Evolutionary conservation across 2,329 filamentous ascomycete species (phyloP), one percentile per base, ranked within the genome.

Genomic region (Fusarium anguioides): DNA sequence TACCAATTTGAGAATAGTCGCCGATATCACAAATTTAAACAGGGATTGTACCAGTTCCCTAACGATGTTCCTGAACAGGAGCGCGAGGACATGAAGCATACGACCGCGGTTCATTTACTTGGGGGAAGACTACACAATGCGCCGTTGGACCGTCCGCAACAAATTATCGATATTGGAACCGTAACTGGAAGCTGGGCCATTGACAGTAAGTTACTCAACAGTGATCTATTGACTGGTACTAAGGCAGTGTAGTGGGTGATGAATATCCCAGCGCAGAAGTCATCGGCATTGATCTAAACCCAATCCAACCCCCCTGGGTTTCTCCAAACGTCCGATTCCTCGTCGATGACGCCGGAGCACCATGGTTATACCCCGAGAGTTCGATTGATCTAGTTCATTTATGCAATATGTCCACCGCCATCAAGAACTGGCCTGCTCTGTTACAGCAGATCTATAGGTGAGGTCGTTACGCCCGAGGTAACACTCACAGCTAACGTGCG

Each of bases 61-160:
- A 81, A 83, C 57, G 81, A 83, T 51, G 77, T 81, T n/a, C 66
- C 73, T 5, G 81, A 83, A 62, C 81, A 82, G 64, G 79, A 80
- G 60, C 71, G 81, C 21, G 80, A 82, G 65, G 78, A 79, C 56
- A 81, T 80, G 76, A 76, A 79, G 58, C 80, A 82, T 49, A 77
- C 79, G 21, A 77, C 80, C 68, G 64, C 77, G 5, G 66, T 81
- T 23, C 66, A 72, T 36, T 53, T 81, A 7, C 73, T 76, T 14
- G 75, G 77, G 3, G 79, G 27, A 12, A 29, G 78, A 46, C 75
- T 84, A 15, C 79, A 81, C 53, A 76, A 78, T 50, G 77, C 81
- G 26, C 82, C 82, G 2, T 68, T 85, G 5, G 72, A 78, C 14
- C 71, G 76, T 11, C 68, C 60, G 15, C 68, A 82, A 44, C 71